Base-by-base conservation (phyloP, 371 early-diverging fungal species). In the Rhizomucor pusillus region DNA sequence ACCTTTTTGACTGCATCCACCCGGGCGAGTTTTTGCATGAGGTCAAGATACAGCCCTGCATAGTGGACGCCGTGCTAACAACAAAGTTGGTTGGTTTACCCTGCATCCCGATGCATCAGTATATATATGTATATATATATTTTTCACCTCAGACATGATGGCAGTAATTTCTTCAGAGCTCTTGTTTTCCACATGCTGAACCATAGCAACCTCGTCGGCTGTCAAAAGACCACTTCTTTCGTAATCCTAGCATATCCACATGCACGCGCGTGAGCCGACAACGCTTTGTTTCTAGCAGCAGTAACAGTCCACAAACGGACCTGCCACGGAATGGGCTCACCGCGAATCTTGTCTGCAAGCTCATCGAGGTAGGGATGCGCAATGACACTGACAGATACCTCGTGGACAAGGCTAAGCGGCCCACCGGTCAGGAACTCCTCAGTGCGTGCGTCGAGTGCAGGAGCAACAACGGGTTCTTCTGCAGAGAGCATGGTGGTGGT, bases 1-100 rank as follows among this genome's bases (percentile, higher is more conserved):
- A 95, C 84, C 56, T 89, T 88, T 65, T 95, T 93, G 25, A 93
- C 70, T 14, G 93, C 93, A 61, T 97, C 97, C 22, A 89, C 81
- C 53, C 96, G 85, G 22, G 88, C 82, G 29, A 94, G 76, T 69
- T 90, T 93, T 40, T 81, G 79, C 62, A 97, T 79, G 13, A 95
- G 68, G 24, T 68, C 75, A 22, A 87, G 71, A 50, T 90, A 89
- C 39, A 82, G 62, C 2, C 75, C 80, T n/a, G 86, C 81, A 75
- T 88, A 77, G 37, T 63, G 69, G 11, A 66, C 52, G n/a, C 75
- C 75, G 45, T 74, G 75, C 75, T 74, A 51, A n/a, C n/a, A n/a
- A n/a, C n/a, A n/a, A n/a, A n/a, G n/a, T n/a, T n/a, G n/a, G n/a
- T n/a, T n/a, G n/a, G n/a, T n/a, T n/a, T n/a, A n/a, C n/a, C n/a